Evolutionary conservation across 371 early-diverging fungal species (phyloP).

Genomic region (Actinomucor elegans): DNA sequence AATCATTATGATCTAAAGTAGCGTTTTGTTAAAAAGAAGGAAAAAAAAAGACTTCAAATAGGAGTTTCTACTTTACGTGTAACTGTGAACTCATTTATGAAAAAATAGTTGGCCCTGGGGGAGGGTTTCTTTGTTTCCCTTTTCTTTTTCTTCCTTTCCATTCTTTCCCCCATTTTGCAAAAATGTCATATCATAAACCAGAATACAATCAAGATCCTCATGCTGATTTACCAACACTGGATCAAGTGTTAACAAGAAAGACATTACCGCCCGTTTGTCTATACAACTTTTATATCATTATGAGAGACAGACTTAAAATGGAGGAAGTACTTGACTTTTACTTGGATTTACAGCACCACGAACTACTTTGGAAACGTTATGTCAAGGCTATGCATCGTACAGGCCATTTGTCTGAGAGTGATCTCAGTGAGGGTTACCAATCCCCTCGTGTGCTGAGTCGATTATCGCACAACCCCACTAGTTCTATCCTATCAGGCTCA

Average conservation of each 20-base stretch:
- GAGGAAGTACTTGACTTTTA: constrained; percentile 70
- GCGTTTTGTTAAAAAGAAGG: background rate
- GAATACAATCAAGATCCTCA: background rate
- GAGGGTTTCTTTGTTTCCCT: background rate
- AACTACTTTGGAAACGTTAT: constrained; percentile 59
- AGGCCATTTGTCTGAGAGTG: constrained; percentile 39
- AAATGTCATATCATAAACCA: background rate
- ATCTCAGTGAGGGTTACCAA: constrained; percentile 41
- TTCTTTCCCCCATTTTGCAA: background rate
- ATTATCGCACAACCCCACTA: constrained; percentile 19
- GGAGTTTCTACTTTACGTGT: background rate
- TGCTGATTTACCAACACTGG: constrained; percentile 52
- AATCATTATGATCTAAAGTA: background rate
- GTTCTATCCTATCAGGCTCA: background rate
- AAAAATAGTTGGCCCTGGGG: too few relatives aligned
- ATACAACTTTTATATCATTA: constrained; percentile 65
- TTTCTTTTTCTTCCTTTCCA: constrained; percentile 3
- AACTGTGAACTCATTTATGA: background rate
- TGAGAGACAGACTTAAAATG: constrained; percentile 61
- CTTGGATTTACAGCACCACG: constrained; percentile 67
- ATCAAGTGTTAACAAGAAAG: constrained; percentile 61
- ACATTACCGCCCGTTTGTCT: constrained; percentile 69
- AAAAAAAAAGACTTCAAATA: background rate
- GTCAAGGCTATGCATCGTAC: constrained; percentile 44
- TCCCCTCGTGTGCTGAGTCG: constrained; percentile 38